Evolutionary conservation across 805 yeast species (phyloP), one percentile per base, ranked within the genome.

Genomic region (Saccharomyces cerevisiae): DNA sequence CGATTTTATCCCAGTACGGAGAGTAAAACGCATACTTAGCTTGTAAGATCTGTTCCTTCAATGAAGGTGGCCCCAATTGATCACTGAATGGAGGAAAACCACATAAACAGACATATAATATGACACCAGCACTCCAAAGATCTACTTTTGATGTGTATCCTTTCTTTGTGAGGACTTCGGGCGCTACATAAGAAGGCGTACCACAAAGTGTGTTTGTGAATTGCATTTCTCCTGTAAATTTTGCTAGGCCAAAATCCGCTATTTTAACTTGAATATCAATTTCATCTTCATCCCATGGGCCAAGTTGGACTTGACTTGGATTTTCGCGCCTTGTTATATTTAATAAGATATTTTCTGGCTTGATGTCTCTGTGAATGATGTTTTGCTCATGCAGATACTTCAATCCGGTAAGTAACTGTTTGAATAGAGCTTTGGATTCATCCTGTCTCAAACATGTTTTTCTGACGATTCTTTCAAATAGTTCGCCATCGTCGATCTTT

Each of bases 71-170:
- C 0, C 84, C 91, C 53, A 87, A 66, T 57, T 87, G 92, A 48
- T 86, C 94, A 62, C 89, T 84, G 64, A 87, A 87, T 0, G 95
- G 95, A 4, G 92, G 94, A 59, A 87, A 87, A 0, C 95, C 95
- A 66, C 89, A 86, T 17, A 87, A 72, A 65, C 94, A 85, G 2
- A 87, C 90, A 57, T 87, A 87, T 14, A 87, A 67, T 48, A 87
- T 74, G 1, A 87, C 92, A 2, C 94, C 95, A 8, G 86, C 79
- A 64, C 89, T 85, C 95, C 95, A 87, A 67, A 87, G 70, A 67
- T 87, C 95, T 11, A 84, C 89, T 47, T 85, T 80, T 36, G 85
- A 84, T 32, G 87, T 78, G 61, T 87, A 87, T 1, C 76, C 70
- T 10, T 78, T 75, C 67, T 83, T 82, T 24, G 65, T 61, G n/a